A percentile compares a stretch with the other conserved stretches of the same genome.
Conservation (phyloP, 1,284 basidiomycete genomes). For the Ceratobasidium sp. region DNA sequence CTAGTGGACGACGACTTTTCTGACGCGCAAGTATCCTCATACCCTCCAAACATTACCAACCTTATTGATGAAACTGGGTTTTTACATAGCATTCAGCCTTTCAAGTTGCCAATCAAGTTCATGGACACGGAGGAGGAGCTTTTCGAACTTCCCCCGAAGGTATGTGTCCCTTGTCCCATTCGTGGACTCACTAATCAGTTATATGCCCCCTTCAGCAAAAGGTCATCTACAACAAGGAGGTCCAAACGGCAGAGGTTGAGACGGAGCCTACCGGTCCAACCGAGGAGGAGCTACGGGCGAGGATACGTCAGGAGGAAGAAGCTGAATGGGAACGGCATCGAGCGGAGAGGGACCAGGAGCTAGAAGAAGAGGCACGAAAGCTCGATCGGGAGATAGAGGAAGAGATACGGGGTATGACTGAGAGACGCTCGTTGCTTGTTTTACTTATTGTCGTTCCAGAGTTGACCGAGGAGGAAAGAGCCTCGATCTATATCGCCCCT, state of each 20-base stretch:
- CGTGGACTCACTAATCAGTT: slow-evolving; percentile 25
- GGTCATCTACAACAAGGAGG: slow-evolving; percentile 93
- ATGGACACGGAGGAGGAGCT: slow-evolving; percentile 87
- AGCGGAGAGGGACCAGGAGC: slow-evolving; percentile 73
- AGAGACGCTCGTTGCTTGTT: not conserved
- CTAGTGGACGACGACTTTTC: slow-evolving; percentile 26
- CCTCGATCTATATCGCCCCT: slow-evolving; percentile 79
- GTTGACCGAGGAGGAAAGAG: slow-evolving; percentile 81
- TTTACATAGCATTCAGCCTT: slow-evolving; percentile 1
- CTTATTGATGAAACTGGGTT: not conserved
- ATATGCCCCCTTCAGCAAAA: slow-evolving; percentile 61
- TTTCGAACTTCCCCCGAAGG: slow-evolving; percentile 88
- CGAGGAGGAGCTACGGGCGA: slow-evolving; percentile 77
- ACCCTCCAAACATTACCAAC: not conserved
- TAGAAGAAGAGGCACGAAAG: slow-evolving; percentile 79
- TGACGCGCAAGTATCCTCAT: slow-evolving; percentile 15
- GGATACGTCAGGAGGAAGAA: slow-evolving; percentile 69
- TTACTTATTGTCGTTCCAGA: slow-evolving; percentile 56
- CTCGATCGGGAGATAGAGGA: slow-evolving; percentile 82
- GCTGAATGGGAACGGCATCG: slow-evolving; percentile 66
- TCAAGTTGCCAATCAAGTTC: slow-evolving; percentile 60
- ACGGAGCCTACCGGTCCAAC: slow-evolving; percentile 56
- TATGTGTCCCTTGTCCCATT: slow-evolving; percentile 47
- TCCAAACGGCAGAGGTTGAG: slow-evolving; percentile 81
- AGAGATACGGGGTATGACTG: slow-evolving; percentile 70